These are phyloP conservation scores for Wickerhamomyces mucosus DNA, from an alignment of 805 yeast species.

Conservation along the genomic window DNA sequence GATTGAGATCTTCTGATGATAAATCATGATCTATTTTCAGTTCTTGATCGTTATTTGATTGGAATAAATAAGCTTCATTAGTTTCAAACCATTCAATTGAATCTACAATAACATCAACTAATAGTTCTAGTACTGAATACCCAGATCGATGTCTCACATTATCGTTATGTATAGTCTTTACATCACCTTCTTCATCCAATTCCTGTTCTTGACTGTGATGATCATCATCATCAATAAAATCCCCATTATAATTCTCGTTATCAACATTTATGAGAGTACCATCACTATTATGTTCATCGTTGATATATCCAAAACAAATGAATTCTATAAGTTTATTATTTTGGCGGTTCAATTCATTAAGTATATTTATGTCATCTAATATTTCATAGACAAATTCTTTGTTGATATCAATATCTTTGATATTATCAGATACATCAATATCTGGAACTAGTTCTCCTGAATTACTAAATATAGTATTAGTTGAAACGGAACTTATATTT, in stretches of 20 bases:
- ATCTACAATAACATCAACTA: constrained; percentile 32
- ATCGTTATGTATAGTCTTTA: not conserved
- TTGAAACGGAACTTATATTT: too few relatives aligned
- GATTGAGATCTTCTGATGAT: too few relatives aligned
- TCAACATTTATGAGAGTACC: constrained; percentile 1
- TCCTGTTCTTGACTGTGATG: constrained; percentile 14
- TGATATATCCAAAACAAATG: constrained; percentile 35
- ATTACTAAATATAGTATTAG: not conserved
- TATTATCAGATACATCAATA: not conserved
- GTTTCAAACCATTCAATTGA: constrained; percentile 30
- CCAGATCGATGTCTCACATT: not conserved
- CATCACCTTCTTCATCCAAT: constrained; percentile 5
- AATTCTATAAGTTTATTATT: constrained; percentile 40
- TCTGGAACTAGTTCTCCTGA: not conserved
- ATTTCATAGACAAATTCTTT: constrained; percentile 26
- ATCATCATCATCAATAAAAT: constrained; percentile 2
- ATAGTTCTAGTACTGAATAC: constrained; percentile 34
- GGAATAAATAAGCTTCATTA: constrained; percentile 11
- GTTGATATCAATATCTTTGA: constrained; percentile 8
- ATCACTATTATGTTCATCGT: constrained; percentile 4
- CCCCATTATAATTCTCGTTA: constrained; percentile 11
- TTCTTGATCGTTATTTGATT: constrained; percentile 3
- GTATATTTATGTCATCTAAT: constrained; percentile 28
- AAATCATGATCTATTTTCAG: constrained; percentile 8
- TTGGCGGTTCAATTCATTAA: constrained; percentile 27